Evolutionary conservation across 495 filamentous ascomycete genomes (phyloP), one percentile per base, ranked within the genome.

Genomic region (Aspergillus panamensis): DNA sequence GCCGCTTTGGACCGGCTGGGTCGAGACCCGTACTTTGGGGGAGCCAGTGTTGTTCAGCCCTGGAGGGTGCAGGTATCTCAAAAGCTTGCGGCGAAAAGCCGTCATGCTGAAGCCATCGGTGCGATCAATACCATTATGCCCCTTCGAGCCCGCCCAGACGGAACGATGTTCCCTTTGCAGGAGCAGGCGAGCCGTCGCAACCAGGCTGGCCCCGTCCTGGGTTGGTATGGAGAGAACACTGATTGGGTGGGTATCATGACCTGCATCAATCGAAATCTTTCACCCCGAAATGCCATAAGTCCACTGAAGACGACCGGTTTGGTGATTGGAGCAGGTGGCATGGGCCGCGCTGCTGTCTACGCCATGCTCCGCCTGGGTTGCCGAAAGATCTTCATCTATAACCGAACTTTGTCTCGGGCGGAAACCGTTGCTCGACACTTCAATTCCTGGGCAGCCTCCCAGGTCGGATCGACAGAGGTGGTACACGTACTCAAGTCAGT

Each of bases 101-200:
- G 83, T 60, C 88, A 94, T 62, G 89, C 88, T 7, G 84, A 85
- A 43, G 89, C 86, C 8, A 91, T 94, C 57, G 89, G 90, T 1
- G 87, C 90, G 10, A 86, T 91, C 53, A 92, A 94, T 68, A 91
- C 89, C 0, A 78, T 92, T n/a, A 76, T 92, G 59, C 90, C 90
- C 0, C 73, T 92, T 2, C 81, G 88, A 16, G 82, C 83, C 1
- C 70, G 81, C 7, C 74, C 80, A 6, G 79, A 87, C 61, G 84
- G 82, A 25, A 81, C 75, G 3, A 85, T 90, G 51, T 78, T 86
- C 21, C 80, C 86, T n/a, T 80, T 90, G 42, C 78, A 83, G 16
- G 67, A 78, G 20, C 75, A 87, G 44, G 81, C 84, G 37, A 84
- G 82, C 63, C 80, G 85, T 21, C 79, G 87, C 29, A 86, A 87